A percentile compares a stretch with the other conserved stretches of the same genome.
These are phyloP conservation scores for Yarrowia bubula DNA, from an alignment of 805 yeast genomes.

Conservation along the genomic window DNA sequence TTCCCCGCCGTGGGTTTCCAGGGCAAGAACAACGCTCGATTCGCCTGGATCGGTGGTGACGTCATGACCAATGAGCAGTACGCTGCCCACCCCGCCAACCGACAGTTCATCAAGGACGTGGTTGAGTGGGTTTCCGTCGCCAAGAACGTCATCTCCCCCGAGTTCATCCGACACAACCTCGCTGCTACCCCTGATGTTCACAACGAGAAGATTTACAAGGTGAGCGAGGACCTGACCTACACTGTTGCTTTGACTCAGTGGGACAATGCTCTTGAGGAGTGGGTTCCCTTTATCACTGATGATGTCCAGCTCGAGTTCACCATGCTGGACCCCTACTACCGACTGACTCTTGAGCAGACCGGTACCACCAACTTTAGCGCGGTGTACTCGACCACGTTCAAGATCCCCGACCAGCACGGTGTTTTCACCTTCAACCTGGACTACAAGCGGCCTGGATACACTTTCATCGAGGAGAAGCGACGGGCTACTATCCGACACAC, in stretches of 20 bases:
- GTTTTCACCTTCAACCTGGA: constrained; percentile 82
- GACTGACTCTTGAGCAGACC: constrained; percentile 58
- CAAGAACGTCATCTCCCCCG: constrained; percentile 58
- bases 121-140: constrained; percentile 74
- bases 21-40: constrained; percentile 72
- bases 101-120: constrained; percentile 47
- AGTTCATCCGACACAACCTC: constrained; percentile 55
- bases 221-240: constrained; percentile 68
- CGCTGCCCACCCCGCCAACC: constrained; percentile 36
- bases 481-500: constrained; percentile 86
- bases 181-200: constrained; percentile 36
- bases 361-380: constrained; percentile 41
- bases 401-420: constrained; percentile 94
- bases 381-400: constrained; percentile 55
- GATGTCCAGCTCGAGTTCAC: constrained; percentile 78
- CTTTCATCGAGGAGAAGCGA: constrained; percentile 61
- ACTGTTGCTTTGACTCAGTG: constrained; percentile 45
- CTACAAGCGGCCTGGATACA: constrained; percentile 73
- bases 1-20: constrained; percentile 75
- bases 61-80: constrained; percentile 49
- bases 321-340: constrained; percentile 93
- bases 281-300: constrained; percentile 63
- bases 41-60: constrained; percentile 74
- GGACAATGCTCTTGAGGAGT: constrained; percentile 49
- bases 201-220: constrained; percentile 55